phyloP scores from a whole-genome alignment of 1,139 yeast genomes.

The Pneumocystis canis region DNA sequence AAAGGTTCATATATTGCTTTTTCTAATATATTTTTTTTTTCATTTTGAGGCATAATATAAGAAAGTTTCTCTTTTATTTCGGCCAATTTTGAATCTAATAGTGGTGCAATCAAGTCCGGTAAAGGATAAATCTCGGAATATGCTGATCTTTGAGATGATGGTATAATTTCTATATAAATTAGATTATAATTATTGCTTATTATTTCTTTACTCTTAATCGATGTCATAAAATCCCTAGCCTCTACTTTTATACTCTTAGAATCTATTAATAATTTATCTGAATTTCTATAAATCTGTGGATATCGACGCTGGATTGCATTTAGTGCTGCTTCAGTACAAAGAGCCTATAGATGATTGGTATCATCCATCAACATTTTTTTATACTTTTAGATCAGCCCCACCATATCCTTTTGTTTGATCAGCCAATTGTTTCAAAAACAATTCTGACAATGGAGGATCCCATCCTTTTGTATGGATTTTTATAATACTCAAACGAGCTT shows the following conservation, averaged over 20 bases:
- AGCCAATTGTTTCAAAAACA: slow-evolving; percentile 55
- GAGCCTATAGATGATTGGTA: slow-evolving; percentile 40
- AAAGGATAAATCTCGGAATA: slow-evolving; percentile 63
- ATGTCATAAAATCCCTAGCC: slow-evolving; percentile 78
- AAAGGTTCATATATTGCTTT: slow-evolving; percentile 55
- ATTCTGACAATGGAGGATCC: slow-evolving; percentile 53
- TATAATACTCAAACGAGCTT: slow-evolving; percentile 64
- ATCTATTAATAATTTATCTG: slow-evolving; percentile 59
- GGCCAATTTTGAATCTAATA: slow-evolving; percentile 38
- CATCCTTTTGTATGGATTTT: slow-evolving; percentile 79
- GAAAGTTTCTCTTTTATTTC: slow-evolving; percentile 38
- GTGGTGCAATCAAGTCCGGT: slow-evolving; percentile 55
- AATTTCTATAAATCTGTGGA: slow-evolving; percentile 79
- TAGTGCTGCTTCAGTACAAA: slow-evolving; percentile 91
- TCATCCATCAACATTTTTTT: background rate
- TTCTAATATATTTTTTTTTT: slow-evolving; percentile 45
- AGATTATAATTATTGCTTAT: background rate
- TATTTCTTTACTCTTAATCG: slow-evolving; percentile 39
- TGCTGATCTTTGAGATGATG: slow-evolving; percentile 80
- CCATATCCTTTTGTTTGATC: slow-evolving; percentile 87
- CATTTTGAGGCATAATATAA: slow-evolving; percentile 48
- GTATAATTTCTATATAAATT: slow-evolving; percentile 41
- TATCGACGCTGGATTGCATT: slow-evolving; percentile 80
- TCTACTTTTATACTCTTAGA: slow-evolving; percentile 58
- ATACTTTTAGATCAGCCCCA: slow-evolving; percentile 58